Conservation (phyloP, 257 asterid genomes). For the Euphrasia confusa region DNA sequence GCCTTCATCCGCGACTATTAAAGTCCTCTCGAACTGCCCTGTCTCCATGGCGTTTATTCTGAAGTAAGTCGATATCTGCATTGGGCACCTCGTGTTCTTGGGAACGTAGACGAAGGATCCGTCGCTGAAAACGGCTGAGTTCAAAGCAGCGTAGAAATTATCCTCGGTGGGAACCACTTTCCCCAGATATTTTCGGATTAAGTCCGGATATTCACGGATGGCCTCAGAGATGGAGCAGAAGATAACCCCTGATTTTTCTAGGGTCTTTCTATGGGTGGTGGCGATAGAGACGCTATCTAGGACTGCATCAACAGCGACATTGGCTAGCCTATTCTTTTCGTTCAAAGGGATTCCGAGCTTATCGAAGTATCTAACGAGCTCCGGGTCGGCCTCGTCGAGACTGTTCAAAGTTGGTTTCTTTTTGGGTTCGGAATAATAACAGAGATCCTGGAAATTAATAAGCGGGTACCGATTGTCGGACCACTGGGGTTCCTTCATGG, state of each 20-base stretch:
- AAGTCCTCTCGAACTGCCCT: conserved; percentile 93
- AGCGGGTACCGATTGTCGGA: conserved; percentile 75
- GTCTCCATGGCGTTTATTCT: conserved; percentile 97
- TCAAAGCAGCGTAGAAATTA: conserved; percentile 75
- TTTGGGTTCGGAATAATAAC: conserved; percentile 89
- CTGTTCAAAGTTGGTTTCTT: conserved; percentile 78
- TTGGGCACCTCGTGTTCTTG: conserved; percentile 77
- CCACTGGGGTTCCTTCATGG: conserved; percentile 85
- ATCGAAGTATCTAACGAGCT: conserved; percentile 73
- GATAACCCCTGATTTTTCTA: conserved; percentile 82
- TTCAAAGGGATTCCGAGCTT: conserved; percentile 83
- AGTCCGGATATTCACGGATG: conserved; percentile 70
- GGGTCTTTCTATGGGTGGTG: conserved; percentile 79
- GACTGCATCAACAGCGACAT: conserved; percentile 95
- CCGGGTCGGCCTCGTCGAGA: conserved; percentile 91
- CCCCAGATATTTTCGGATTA: conserved; percentile 68
- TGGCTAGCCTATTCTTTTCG: conserved; percentile 81
- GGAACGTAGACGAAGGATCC: conserved; percentile 95
- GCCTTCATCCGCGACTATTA: conserved; percentile 89
- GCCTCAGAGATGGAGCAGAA: conserved; percentile 98
- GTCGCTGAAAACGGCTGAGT: conserved; percentile 93
- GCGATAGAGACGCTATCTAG: conserved; percentile 94
- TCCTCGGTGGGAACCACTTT: conserved; percentile 89
- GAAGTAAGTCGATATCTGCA: conserved; percentile 93
- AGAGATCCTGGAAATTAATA: conserved; percentile 65